Conservation (phyloP, 768 basidiomycete genomes). For the Saitozyma sp. region DNA sequence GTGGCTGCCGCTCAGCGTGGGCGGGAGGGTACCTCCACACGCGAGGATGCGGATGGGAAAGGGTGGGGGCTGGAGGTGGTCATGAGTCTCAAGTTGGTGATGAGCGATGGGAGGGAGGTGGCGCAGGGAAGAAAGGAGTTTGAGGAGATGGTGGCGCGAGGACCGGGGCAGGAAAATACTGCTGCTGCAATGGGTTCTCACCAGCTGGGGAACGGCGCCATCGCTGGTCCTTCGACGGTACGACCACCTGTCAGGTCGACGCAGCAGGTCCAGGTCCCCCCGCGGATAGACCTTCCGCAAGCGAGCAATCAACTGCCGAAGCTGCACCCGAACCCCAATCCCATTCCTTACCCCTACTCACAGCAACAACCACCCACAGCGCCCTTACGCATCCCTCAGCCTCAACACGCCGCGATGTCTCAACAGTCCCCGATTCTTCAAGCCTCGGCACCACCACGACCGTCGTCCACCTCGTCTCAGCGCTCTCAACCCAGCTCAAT, state of each 20-base stretch:
- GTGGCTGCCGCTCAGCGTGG: conserved; percentile 27
- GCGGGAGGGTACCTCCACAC: not conserved
- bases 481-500: not conserved
- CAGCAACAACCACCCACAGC: not conserved
- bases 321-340: not conserved
- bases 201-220: no score
- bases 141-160: conserved; percentile 33
- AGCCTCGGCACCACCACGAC: not conserved
- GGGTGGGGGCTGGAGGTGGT: conserved; percentile 47
- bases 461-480: not conserved
- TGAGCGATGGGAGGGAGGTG: conserved; percentile 7
- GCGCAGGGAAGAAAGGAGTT: conserved; percentile 32
- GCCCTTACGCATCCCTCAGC: not conserved
- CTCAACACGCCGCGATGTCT: not conserved
- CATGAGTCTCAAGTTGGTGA: conserved; percentile 33
- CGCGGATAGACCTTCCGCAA: not conserved
- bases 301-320: not conserved
- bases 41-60: conserved; percentile 30
- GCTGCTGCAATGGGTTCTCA: no score
- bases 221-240: no score
- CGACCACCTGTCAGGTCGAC: not conserved
- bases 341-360: not conserved
- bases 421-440: not conserved
- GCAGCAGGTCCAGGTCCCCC: not conserved
- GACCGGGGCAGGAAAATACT: not conserved